Evolutionary conservation across 192 early-diverging fungal genomes (phyloP).

Genomic region (Coemansia sp.): DNA sequence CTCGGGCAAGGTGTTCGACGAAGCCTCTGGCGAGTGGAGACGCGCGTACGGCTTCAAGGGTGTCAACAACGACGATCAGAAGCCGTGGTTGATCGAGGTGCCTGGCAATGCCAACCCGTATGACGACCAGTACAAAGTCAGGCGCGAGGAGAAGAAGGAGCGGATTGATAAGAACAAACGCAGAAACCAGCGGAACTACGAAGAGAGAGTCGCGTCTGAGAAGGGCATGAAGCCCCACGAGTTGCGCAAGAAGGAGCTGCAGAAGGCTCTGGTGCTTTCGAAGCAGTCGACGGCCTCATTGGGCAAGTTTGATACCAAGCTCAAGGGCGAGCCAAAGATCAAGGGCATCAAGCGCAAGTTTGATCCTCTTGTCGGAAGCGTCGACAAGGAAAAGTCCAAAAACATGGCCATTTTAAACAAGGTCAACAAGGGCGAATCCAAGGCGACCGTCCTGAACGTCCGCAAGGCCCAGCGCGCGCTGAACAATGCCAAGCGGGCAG

Average conservation of each 20-base stretch:
- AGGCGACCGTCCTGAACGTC: conserved; percentile 39
- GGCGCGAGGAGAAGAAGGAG: conserved; percentile 82
- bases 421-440: conserved; percentile 55
- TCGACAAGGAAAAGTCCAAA: conserved; percentile 66
- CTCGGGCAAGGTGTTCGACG: conserved; percentile 80
- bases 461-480: conserved; percentile 53
- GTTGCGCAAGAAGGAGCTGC: conserved; percentile 70
- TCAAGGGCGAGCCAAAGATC: conserved; percentile 79
- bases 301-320: conserved; percentile 85
- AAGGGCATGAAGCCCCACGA: conserved; percentile 55
- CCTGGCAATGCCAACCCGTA: conserved; percentile 78
- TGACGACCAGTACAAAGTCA: conserved; percentile 81
- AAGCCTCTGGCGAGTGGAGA: conserved; percentile 74
- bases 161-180: conserved; percentile 85
- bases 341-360: conserved; percentile 79
- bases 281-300: conserved; percentile 85
- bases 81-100: conserved; percentile 95
- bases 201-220: conserved; percentile 67
- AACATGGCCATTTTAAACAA: conserved; percentile 68
- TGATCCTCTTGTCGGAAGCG: conserved; percentile 59
- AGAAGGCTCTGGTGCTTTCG: conserved; percentile 67
- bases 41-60: conserved; percentile 90
- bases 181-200: conserved; percentile 80
- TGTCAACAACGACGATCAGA: conserved; percentile 66
- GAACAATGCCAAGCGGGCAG: conserved; percentile 38